Evolutionary conservation across 129 eudicot species (phyloP), one percentile per base, ranked within the genome.

Genomic region (Heracleum sosnowskyi): DNA sequence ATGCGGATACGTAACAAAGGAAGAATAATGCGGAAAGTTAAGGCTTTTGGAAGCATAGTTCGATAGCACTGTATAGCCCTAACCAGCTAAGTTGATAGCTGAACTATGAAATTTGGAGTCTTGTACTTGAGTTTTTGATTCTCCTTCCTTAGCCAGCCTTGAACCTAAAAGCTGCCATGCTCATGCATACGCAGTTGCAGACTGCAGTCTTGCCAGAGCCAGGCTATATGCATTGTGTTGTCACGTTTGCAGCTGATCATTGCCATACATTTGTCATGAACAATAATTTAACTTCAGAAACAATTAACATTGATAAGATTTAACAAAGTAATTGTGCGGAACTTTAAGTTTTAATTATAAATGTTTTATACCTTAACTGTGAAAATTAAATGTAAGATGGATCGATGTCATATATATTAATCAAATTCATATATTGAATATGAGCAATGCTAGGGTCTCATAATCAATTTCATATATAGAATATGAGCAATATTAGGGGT

Each of bases 131-230:
- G 28, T 9, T 57, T n/a, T 10, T 57, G 31, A 57, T n/a, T 57
- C 66, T 57, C 33, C 66, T 57, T 57, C 33, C 66, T 57, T 57
- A 55, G 64, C 66, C 66, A n/a, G 66, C 66, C 66, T n/a, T 57
- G 33, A 57, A 57, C 66, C 9, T n/a, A n/a, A 57, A 57, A 57
- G 66, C 66, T 57, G 64, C 31, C n/a, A 24, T 24, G 64, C 64
- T n/a, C 40, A 37, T 37, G 62, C 62, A 60, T 60, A 0, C 33
- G 29, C 68, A 26, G 34, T 60, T 60, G 68, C 68, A 60, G 68
- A n/a, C 68, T 60, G 68, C 68, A 60, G 68, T 60, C 68, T 60
- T 60, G 34, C 66, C 66, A 60, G 66, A 57, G 68, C 33, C 68
- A n/a, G 68, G 31, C 31, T 55, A 60, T 60, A 10, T 26, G 68